Evolutionary conservation across 257 asterid species (phyloP).

Genomic region (Przewalskia tangutica): DNA sequence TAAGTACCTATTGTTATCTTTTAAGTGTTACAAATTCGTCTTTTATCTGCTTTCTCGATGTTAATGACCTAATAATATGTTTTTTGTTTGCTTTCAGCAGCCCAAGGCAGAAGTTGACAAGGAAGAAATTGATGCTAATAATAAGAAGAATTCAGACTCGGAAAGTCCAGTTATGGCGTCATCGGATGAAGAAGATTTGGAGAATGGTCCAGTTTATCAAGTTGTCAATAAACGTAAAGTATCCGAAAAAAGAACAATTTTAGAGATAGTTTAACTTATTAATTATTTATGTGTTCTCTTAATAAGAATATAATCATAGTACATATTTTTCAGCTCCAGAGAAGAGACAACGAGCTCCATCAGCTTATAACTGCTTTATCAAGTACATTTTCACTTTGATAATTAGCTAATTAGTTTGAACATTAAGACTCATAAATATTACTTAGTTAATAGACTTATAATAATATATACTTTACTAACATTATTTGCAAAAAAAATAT

Average conservation of each 20-base stretch:
- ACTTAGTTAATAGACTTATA: not conserved
- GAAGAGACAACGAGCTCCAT: slow-evolving; percentile 66
- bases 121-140: slow-evolving; percentile 16
- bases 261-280: not conserved
- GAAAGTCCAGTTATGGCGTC: slow-evolving; percentile 15
- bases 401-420: not conserved
- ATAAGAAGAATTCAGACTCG: not conserved
- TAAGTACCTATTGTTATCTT: too few species aligned
- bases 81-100: not conserved
- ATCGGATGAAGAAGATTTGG: slow-evolving; percentile 37
- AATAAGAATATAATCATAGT: not conserved
- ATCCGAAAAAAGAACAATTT: not conserved
- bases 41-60: not conserved
- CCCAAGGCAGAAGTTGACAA: slow-evolving; percentile 19
- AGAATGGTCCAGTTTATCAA: slow-evolving; percentile 21
- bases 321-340: slow-evolving; percentile 42
- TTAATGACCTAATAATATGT: not conserved
- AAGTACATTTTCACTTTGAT: slow-evolving; percentile 23
- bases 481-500: not conserved
- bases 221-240: slow-evolving; percentile 44
- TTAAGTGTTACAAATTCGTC: not conserved
- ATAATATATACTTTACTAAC: not conserved
- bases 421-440: not conserved
- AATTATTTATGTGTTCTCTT: not conserved
- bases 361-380: slow-evolving; percentile 80